Evolutionary conservation across 139 green algal genomes (phyloP).

Genomic region (Zygnema cylindricum): DNA sequence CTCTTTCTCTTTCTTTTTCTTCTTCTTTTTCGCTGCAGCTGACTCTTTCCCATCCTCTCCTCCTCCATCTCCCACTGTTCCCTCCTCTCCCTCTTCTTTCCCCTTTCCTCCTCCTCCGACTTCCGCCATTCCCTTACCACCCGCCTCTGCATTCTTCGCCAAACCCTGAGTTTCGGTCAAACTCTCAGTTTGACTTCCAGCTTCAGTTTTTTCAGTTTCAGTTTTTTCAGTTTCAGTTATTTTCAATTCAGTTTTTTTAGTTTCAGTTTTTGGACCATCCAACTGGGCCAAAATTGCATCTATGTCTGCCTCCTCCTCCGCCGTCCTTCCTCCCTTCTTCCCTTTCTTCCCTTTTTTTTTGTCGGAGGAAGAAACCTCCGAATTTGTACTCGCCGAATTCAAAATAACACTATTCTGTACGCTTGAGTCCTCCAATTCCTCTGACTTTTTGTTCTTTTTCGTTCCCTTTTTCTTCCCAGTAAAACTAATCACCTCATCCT

Average conservation of each 20-base stretch:
- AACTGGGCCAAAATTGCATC: slow-evolving; percentile 52
- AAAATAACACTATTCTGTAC: slow-evolving; percentile 19
- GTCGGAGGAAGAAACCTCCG: slow-evolving; percentile 58
- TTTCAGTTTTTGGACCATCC: slow-evolving; percentile 34
- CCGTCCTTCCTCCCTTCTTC: slow-evolving; percentile 43
- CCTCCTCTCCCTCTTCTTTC: slow-evolving; percentile 31
- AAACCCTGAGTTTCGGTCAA: neutral
- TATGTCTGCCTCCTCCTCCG: slow-evolving; percentile 65
- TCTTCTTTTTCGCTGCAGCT: slow-evolving; percentile 76
- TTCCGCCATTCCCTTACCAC: slow-evolving; percentile 13
- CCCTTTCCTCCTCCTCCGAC: neutral
- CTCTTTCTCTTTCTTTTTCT: slow-evolving; percentile 65
- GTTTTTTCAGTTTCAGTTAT: too few species aligned
- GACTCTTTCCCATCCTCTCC: slow-evolving; percentile 36
- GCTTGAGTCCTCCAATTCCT: slow-evolving; percentile 65
- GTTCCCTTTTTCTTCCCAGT: slow-evolving; percentile 52
- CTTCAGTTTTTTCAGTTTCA: too few species aligned
- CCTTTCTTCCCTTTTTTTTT: slow-evolving; percentile 65
- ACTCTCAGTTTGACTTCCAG: too few species aligned
- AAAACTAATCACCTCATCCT: neutral
- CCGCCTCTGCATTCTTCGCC: neutral
- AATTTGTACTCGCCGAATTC: neutral
- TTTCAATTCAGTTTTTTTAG: slow-evolving; percentile 24
- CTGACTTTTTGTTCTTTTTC: slow-evolving; percentile 43
- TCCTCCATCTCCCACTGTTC: neutral